These are phyloP conservation scores for Castanospermum australe DNA, from an alignment of 306 rosid genomes.

Conservation along the genomic window DNA sequence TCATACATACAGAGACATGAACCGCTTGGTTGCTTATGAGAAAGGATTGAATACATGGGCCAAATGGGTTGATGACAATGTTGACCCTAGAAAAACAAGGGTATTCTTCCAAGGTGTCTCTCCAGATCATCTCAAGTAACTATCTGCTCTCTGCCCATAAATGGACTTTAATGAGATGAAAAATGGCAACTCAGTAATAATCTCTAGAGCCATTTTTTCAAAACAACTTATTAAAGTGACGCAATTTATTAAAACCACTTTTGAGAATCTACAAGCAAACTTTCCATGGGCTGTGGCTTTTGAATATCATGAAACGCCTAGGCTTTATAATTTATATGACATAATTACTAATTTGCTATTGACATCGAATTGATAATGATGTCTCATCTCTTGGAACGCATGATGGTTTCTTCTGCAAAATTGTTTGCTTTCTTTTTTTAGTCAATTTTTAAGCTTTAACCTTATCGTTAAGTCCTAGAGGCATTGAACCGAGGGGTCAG, in stretches of 20 bases:
- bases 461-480: not conserved
- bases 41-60: slow-evolving; percentile 75
- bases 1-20: slow-evolving; percentile 45
- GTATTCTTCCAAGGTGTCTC: slow-evolving; percentile 85
- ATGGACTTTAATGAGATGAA: not conserved
- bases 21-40: slow-evolving; percentile 67
- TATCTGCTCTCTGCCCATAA: not conserved
- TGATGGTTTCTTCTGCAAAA: not conserved
- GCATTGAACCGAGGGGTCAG: not conserved
- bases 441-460: not conserved
- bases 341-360: too few relatives aligned
- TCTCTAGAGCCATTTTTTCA: not conserved
- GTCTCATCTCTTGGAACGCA: too few relatives aligned
- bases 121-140: slow-evolving; percentile 69
- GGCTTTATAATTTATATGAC: not conserved
- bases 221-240: not conserved
- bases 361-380: too few relatives aligned
- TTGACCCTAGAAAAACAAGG: slow-evolving; percentile 47
- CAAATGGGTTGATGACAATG: slow-evolving; percentile 60
- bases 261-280: not conserved
- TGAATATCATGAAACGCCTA: not conserved
- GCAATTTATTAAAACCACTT: not conserved
- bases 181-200: not conserved
- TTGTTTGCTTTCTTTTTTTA: not conserved
- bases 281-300: not conserved